Base-by-base conservation (phyloP, 495 filamentous ascomycete species). In the Bryoglossum gracile region DNA sequence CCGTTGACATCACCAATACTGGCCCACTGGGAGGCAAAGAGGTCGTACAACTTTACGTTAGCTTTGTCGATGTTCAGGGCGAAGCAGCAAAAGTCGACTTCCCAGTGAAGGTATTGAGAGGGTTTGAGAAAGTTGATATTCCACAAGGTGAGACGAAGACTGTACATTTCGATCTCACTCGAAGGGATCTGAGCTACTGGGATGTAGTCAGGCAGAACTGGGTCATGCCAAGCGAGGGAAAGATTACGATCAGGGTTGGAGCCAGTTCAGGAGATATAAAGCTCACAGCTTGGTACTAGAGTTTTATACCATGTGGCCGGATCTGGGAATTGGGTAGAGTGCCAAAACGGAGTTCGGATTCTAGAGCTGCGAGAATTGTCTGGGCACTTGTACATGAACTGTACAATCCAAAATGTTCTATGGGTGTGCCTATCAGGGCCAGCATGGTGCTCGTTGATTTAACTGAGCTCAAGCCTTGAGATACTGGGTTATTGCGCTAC, bases 101-200 rank as follows among this genome's bases (percentile, higher is more conserved):
- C 58, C 91, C 91, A 0, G 71, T 82, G 0, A 67, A 68, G 38
- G 85, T 88, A 0, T 72, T 97, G 14, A 74, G 92, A 14, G 84
- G 80, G 2, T 96, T 95, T 47, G 81, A 87, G 53, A 96, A 95
- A 68, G 51, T 89, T 6, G 63, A 64, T 14, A 47, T 90, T 28
- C 62, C 74, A 16, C 62, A 70, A 3, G 82, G 77, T 0, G 75
- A 87, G 61, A 70, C 58, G 26, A 66, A 54, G 48, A 71, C 58
- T 8, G 80, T 95, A 13, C 67, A 69, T n/a, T 80, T 97, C 60
- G 70, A 75, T 1, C 54, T 97, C 17, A 91, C 79, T 17, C 76
- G 91, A 50, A 77, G 84, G 54, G 91, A 96, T 62, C 39, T 77
- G 32, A 76, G 73, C 36, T 96, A 90, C 56, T 97, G 92, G 92